Evolutionary conservation across 257 asterid genomes (phyloP), one percentile per base, ranked within the genome.

Genomic region (Handroanthus guayacan): DNA sequence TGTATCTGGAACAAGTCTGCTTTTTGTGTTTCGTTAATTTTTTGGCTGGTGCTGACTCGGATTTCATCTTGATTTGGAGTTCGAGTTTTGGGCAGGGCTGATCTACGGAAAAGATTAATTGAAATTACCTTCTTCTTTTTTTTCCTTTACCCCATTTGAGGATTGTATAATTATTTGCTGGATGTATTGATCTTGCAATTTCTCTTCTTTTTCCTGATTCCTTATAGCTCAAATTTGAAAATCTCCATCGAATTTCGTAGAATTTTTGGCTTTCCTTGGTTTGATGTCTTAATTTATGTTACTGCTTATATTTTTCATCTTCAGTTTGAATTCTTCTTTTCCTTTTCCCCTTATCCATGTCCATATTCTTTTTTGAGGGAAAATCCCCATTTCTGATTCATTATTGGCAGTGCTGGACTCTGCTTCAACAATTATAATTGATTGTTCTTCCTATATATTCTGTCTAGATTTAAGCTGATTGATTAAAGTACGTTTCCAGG

Each of bases 401-500:
- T 11, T 3, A n/a, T 17, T 60, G 4, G 6, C 10, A 50, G 14
- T 51, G 43, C 5, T 51, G 65, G 43, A 52, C 48, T 11, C 38
- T 25, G 50, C 47, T 39, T 80, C 31, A 16, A 25, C 63, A 11
- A 1, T 2, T 64, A 69, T 5, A 14, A 14, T 44, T 57, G 37
- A 5, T 58, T 58, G 56, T 3, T 25, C 14, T 39, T 3, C 36
- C 39, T 43, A 36, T 1, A 41, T 37, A 63, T 65, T 39, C 16
- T 36, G 45, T 36, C 37, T n/a, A 13, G 44, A 47, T 36, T 3
- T 58, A 37, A 18, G 56, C 64, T 48, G 55, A 62, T 69, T 41
- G 43, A 47, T 44, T 68, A 9, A 47, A 48, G 12, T 43, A 48
- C 5, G 5, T 17, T 66, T 58, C 57, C 82, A 90, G 96, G 94